Base-by-base conservation (phyloP, 768 basidiomycete species). In the Leucocoprinus sp. region DNA sequence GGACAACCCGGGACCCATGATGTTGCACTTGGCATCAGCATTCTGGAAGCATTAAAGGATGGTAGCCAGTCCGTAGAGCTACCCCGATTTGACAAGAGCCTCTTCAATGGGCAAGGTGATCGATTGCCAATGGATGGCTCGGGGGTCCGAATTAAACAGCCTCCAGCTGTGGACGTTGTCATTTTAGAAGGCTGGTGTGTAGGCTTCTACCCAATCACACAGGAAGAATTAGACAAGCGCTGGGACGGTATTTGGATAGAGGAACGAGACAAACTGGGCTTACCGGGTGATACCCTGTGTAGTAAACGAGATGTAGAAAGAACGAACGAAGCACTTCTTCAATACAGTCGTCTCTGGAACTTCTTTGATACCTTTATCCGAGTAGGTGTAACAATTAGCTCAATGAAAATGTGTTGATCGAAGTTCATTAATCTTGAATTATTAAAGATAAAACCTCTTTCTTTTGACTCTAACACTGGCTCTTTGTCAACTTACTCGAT, bases 101-200 rank as follows among this genome's bases (percentile, higher is more conserved):
- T 84, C 35, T 78, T 75, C 55, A 62, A 65, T 29, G 95, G 95
- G 2, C 73, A 88, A 63, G 95, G 95, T 0, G 95, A 98, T 61
- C 81, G 95, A 11, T 56, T 78, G 1, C 64, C 69, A 0, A 64
- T 68, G 28, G 64, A 66, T 52, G 52, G 55, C 26, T 55, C 65
- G 28, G 74, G 76, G 12, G 57, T 62, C 1, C 52, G 66, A 1
- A 67, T 91, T 5, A 52, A 57, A 9, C 64, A 63, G 15, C 62
- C 61, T 26, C 66, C 51, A 57, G 61, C 40, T 55, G 69, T 57
- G 4, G 90, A 99, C 57, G 67, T 98, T 11, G 83, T 98, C 40
- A 73, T 99, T 39, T 66, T 99, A 39, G 96, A 99, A 66, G 96
- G 96, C 8, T 99, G 96, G 96, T 92, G 84, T 62, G 78, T 87